These are phyloP conservation scores for Thymus quinquecostatus DNA, from an alignment of 257 asterid species.

Conservation along the genomic window DNA sequence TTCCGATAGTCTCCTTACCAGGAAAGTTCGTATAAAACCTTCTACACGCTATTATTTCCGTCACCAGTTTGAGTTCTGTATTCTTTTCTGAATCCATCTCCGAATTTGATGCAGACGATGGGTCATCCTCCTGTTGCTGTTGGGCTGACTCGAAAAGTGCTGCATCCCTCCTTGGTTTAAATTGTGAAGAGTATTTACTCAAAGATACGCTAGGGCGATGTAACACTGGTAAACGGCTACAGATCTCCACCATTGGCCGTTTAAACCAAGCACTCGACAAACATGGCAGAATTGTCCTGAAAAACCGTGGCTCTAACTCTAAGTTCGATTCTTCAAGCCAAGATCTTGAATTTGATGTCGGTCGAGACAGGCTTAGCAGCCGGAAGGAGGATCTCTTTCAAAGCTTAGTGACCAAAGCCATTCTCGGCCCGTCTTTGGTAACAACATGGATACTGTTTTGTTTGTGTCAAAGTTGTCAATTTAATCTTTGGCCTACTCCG, in stretches of 20 bases:
- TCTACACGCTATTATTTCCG: not conserved
- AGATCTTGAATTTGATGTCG: slow-evolving; percentile 52
- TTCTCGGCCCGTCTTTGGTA: slow-evolving; percentile 57
- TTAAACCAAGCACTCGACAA: slow-evolving; percentile 47
- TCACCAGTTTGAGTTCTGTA: not conserved
- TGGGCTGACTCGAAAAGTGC: slow-evolving; percentile 73
- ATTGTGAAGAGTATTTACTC: slow-evolving; percentile 28
- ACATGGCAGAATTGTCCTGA: slow-evolving; percentile 56
- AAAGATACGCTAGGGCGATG: slow-evolving; percentile 21
- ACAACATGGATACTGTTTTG: slow-evolving; percentile 15
- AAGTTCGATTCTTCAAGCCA: slow-evolving; percentile 52
- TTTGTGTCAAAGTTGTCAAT: not conserved
- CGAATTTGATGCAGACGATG: slow-evolving; percentile 60
- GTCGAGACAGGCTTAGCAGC: slow-evolving; percentile 36
- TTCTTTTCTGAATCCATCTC: not conserved
- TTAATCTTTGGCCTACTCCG: not conserved
- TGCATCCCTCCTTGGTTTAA: slow-evolving; percentile 64
- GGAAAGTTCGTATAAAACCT: slow-evolving; percentile 1
- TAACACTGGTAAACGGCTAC: slow-evolving; percentile 22
- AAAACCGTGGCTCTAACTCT: slow-evolving; percentile 55
- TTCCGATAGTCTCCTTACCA: not conserved
- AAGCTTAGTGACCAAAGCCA: slow-evolving; percentile 48
- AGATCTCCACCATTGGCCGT: slow-evolving; percentile 28
- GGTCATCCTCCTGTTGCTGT: slow-evolving; percentile 75
- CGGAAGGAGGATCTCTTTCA: slow-evolving; percentile 52